Evolutionary conservation across 1,284 basidiomycete genomes (phyloP).

Genomic region (Austroboletus niveus): DNA sequence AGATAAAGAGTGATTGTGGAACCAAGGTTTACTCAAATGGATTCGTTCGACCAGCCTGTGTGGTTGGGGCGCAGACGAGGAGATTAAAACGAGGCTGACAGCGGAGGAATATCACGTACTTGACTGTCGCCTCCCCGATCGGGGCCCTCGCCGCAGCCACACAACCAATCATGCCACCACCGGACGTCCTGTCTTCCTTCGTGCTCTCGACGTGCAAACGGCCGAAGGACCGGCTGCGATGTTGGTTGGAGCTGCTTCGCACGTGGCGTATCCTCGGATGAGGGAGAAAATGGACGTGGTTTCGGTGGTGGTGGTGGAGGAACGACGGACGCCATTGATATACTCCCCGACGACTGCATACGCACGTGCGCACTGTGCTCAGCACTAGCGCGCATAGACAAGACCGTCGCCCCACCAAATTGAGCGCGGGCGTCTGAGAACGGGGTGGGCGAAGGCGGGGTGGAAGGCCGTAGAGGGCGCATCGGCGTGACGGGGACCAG

Average conservation of each 20-base stretch:
- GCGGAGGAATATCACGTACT: constrained; percentile 40
- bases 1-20: constrained; percentile 6
- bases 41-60: constrained; percentile 71
- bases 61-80: not conserved
- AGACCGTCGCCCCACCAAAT: constrained; percentile 11
- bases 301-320: constrained; percentile 33
- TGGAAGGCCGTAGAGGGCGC: constrained; percentile 12
- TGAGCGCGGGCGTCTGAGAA: constrained; percentile 42
- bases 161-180: constrained; percentile 85
- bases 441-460: constrained; percentile 38
- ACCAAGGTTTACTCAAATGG: constrained; percentile 55
- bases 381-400: constrained; percentile 26
- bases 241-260: constrained; percentile 41
- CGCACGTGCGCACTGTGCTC: constrained; percentile 1
- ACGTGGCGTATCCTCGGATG: constrained; percentile 28
- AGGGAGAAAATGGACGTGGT: constrained; percentile 57
- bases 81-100: not conserved
- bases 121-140: constrained; percentile 70
- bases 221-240: constrained; percentile 35
- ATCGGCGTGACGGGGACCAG: constrained; percentile 3
- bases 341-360: constrained; percentile 19
- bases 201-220: constrained; percentile 13
- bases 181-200: constrained; percentile 36
- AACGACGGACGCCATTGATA: not conserved
- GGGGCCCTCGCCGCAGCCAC: constrained; percentile 68